Conservation (phyloP, 2,329 filamentous ascomycete species). For the Shiraia bambusicola region DNA sequence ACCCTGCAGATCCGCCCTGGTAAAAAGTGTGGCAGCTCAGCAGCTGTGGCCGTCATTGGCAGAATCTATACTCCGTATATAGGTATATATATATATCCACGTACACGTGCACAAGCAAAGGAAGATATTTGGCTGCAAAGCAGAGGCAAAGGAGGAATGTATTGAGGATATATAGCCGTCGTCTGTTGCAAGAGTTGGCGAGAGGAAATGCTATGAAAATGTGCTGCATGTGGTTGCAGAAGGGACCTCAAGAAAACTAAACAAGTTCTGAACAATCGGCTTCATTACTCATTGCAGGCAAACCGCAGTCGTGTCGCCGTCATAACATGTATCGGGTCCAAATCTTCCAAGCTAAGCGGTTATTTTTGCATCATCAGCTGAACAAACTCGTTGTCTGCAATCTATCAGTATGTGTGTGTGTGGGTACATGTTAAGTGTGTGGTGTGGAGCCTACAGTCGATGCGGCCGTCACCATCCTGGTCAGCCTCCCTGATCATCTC, state of each 20-base stretch:
- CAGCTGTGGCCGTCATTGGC: conserved; percentile 9
- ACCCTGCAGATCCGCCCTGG: conserved; percentile 14
- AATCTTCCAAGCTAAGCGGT: conserved; percentile 19
- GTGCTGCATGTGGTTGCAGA: conserved; percentile 23
- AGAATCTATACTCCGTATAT: too few relatives aligned
- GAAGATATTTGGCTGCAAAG: background rate
- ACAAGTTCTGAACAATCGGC: conserved; percentile 24
- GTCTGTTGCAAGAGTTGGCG: conserved; percentile 23
- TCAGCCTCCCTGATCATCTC: conserved; percentile 68
- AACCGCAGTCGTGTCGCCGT: conserved; percentile 29
- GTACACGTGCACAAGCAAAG: too few relatives aligned
- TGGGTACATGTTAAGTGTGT: background rate
- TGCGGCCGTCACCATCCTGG: conserved; percentile 63
- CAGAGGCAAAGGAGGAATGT: conserved; percentile 27
- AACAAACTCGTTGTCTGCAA: conserved; percentile 57
- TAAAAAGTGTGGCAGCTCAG: conserved; percentile 3
- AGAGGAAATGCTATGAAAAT: conserved; percentile 21
- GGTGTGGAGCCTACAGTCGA: conserved; percentile 56
- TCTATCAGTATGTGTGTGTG: conserved; percentile 10
- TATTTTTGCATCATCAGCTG: conserved; percentile 61
- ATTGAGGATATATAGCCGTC: conserved; percentile 39
- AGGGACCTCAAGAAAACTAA: conserved; percentile 13
- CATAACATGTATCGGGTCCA: conserved; percentile 36
- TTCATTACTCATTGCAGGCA: conserved; percentile 34
- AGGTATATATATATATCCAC: too few relatives aligned